phyloP scores from a whole-genome alignment of 2,329 filamentous ascomycete species.

The Calonectria crousiana region DNA sequence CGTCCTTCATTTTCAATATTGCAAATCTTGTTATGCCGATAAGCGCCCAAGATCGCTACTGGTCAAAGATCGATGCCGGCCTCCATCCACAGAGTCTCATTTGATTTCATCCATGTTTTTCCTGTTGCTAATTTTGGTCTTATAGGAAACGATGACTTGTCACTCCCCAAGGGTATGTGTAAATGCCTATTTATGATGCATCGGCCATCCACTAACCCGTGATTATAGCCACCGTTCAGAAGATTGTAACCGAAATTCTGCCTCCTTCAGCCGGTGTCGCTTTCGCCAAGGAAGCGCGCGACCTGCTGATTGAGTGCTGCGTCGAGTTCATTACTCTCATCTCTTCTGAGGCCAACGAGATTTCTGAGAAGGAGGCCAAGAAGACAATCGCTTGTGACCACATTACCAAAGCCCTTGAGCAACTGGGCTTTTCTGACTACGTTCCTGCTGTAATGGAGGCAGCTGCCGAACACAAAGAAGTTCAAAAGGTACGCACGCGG shows the following conservation, averaged over 20 bases:
- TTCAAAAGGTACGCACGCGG: constrained; percentile 77
- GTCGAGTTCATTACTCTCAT: constrained; percentile 99
- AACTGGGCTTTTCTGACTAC: constrained; percentile 93
- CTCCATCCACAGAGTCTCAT: constrained; percentile 26
- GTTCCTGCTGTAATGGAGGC: constrained; percentile 89
- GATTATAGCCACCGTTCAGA: constrained; percentile 73
- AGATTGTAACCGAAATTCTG: constrained; percentile 95
- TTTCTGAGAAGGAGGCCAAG: constrained; percentile 98
- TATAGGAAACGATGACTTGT: constrained; percentile 73
- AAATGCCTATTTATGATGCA: not conserved
- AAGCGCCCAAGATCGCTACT: constrained; percentile 44
- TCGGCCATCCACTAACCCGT: constrained; percentile 41
- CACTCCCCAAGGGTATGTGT: constrained; percentile 71
- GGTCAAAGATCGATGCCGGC: constrained; percentile 41
- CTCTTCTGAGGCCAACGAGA: constrained; percentile 98
- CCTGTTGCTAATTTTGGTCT: not conserved
- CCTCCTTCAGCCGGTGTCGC: constrained; percentile 79
- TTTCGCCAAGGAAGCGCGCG: constrained; percentile 95
- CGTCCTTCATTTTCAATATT: not conserved
- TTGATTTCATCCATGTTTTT: too few species aligned
- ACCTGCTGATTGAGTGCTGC: constrained; percentile 97
- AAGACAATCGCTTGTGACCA: constrained; percentile 99
- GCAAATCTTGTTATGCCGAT: constrained; percentile 28
- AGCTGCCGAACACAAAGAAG: constrained; percentile 91
- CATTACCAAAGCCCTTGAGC: constrained; percentile 93